Base-by-base conservation (phyloP, 495 filamentous ascomycete species). In the Thermothielavioides terrestris region DNA sequence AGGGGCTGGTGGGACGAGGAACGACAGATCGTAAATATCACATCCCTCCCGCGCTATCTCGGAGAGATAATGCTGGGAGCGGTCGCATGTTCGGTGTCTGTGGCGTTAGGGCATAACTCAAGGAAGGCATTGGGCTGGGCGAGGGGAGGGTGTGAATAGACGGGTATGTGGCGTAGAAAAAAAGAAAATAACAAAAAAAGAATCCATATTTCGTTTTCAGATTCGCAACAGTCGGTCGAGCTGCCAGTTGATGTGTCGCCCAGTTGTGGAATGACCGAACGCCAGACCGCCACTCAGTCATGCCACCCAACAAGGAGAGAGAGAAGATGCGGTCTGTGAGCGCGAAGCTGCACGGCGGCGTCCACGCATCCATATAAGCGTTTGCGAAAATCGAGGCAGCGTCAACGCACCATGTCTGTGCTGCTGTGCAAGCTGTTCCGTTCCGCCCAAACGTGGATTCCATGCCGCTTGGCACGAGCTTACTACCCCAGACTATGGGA, bases 41-140 rank as follows among this genome's bases (percentile, higher is more conserved):
- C 30, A 52, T 18, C 18, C 49, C 23, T 20, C 41, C 35, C 20
- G 42, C 41, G 41, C 41, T 31, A 25, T 46, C 34, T 30, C 26
- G 7, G n/a, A 20, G 17, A 21, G 49, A 32, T 37, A 31, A 34
- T 21, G 21, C n/a, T 18, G 15, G 22, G 35, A 27, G 46, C 41
- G 46, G 52, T 49, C 46, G 52, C 52, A 55, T 55, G 41, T 50
- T 46, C 36, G 47, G 46, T 49, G 52, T 50, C 52, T 39, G 46
- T 12, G 46, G 46, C 42, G 40, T 53, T 55, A 46, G 46, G 46
- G 46, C 41, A 50, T 50, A 49, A 55, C 46, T 34, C 39, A 50
- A 20, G 34, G 45, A 12, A 23, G 52, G 45, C 18, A 46, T 45
- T 41, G 46, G 46, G 46, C 42, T 46, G 20, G 45, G 46, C 41